phyloP scores from a whole-genome alignment of 306 rosid species.

The Vicia sativa region DNA sequence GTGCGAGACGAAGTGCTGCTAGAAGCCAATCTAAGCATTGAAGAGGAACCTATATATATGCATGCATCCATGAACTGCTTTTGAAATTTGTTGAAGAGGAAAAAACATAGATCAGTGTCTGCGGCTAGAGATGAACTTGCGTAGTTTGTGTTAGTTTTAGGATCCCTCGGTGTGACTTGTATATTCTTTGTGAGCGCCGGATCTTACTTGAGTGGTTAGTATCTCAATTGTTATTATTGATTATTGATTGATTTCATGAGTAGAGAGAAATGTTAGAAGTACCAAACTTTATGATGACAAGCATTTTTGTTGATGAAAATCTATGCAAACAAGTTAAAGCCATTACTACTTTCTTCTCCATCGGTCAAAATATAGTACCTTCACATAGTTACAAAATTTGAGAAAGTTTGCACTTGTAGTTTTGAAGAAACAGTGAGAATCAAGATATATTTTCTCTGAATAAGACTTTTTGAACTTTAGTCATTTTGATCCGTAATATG shows the following conservation, averaged over 20 bases:
- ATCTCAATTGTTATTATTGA: conserved; percentile 29
- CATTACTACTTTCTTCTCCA: no score
- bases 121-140: not conserved
- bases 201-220: conserved; percentile 17
- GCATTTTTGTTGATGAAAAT: not conserved
- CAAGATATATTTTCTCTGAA: no score
- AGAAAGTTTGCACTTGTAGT: no score
- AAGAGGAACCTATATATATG: conserved; percentile 8
- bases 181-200: conserved; percentile 11
- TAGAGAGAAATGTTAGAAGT: conserved; percentile 31
- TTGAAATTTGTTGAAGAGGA: conserved; percentile 26
- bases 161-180: conserved; percentile 22
- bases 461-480: no score
- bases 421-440: no score
- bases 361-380: no score
- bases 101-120: conserved; percentile 20
- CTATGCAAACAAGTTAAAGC: not conserved
- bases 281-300: not conserved
- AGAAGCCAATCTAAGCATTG: conserved; percentile 57
- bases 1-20: conserved; percentile 83
- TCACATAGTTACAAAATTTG: no score
- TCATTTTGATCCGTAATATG: no score
- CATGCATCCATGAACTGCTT: conserved; percentile 4
- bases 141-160: conserved; percentile 17
- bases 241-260: conserved; percentile 38